Base-by-base conservation (phyloP, 257 asterid genomes). In the Misopates orontium region DNA sequence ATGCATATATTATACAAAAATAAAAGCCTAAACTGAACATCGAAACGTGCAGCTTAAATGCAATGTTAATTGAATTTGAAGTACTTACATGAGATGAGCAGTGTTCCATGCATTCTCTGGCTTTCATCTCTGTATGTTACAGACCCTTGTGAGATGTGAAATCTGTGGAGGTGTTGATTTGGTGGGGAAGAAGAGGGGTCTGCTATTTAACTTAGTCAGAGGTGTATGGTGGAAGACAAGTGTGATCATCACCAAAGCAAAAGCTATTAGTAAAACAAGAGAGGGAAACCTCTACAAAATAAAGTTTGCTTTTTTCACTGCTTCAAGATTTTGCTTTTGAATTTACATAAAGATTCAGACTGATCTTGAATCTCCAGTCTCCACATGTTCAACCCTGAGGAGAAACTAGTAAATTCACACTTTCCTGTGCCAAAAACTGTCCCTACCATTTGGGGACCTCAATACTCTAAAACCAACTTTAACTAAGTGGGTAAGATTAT, bases 231-330 rank as follows among this genome's bases (percentile, higher is more conserved):
- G 91, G 81, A 57, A 74, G 82, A 67, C 79, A 83, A 75, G 73
- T 71, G 77, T 77, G 75, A 86, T 86, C 70, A 83, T 85, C 58
- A 78, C 76, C 70, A 79, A 84, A 82, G 80, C 73, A 75, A 82
- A 88, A 78, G 86, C 42, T 56, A 59, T 20, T 60, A 75, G 83
- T 73, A 51, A 71, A 73, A 77, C 61, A 53, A 73, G 70, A 83
- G 95, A 86, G 90, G 98, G 97, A 85, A 84, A 20, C 50, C 75
- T 80, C 79, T 81, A 73, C 92, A 87, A 87, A 84, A 66, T 87
- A 85, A 91, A 89, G 97, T 73, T 52, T 31, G 76, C 63, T 56
- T 64, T 56, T 67, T 40, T 72, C 87, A 79, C 74, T 60, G 36
- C 55, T 10, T 80, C 69, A 71, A 53, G 60, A 22, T 70, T 48